These are phyloP conservation scores for Fusarium penzigii DNA, from an alignment of 2,329 filamentous ascomycete species.

Conservation along the genomic window DNA sequence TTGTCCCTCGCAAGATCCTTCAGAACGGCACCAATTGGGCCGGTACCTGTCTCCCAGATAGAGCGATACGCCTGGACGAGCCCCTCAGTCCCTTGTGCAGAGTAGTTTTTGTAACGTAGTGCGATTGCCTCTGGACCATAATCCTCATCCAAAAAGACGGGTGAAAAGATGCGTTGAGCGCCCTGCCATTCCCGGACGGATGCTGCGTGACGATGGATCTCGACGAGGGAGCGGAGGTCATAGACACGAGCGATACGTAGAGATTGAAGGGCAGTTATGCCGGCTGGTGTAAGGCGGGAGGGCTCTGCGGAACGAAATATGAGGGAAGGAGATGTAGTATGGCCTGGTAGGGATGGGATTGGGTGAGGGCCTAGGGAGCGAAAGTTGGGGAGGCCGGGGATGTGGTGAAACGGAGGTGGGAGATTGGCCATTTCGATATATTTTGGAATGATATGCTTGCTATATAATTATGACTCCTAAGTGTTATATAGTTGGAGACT, in stretches of 20 bases:
- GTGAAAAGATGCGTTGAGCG: conserved; percentile 54
- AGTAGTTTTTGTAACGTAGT: conserved; percentile 61
- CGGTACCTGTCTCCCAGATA: conserved; percentile 57
- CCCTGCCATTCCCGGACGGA: conserved; percentile 38
- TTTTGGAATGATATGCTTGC: no score
- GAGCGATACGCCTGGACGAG: conserved; percentile 65
- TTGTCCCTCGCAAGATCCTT: conserved; percentile 51
- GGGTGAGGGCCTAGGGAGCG: conserved; percentile 66
- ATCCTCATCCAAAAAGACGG: conserved; percentile 64
- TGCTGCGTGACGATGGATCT: conserved; percentile 51
- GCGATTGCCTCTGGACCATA: conserved; percentile 65
- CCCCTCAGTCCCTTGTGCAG: conserved; percentile 53
- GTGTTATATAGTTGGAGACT: no score
- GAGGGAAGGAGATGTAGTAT: conserved; percentile 57
- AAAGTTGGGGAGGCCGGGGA: conserved; percentile 67
- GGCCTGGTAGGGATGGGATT: conserved; percentile 48
- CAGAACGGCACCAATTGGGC: conserved; percentile 54
- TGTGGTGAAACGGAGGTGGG: conserved; percentile 48
- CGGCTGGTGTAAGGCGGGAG: conserved; percentile 57
- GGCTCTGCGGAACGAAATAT: conserved; percentile 73
- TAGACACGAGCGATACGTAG: conserved; percentile 67
- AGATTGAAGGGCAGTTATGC: conserved; percentile 50
- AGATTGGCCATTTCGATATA: conserved; percentile 23
- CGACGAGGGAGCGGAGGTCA: conserved; percentile 65
- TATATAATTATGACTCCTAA: no score